phyloP scores from a whole-genome alignment of 1,139 yeast genomes.

The Ogataea hybrid region DNA sequence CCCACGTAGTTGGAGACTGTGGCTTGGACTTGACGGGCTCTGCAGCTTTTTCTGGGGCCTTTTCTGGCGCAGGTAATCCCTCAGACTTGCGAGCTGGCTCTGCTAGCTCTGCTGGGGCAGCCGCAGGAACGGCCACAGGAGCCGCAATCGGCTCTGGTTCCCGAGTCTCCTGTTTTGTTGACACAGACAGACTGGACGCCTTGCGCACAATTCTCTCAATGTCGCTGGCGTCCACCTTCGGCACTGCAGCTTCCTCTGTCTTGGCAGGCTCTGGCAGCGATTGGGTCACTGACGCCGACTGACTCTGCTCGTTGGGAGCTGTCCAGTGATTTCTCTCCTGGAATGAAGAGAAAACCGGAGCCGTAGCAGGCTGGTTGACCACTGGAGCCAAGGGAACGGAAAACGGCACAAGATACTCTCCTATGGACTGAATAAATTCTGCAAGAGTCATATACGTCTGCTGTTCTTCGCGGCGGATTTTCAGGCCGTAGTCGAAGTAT shows the following conservation, averaged over 20 bases:
- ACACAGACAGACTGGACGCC: background rate
- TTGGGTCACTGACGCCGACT: no score
- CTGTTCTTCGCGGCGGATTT: conserved; percentile 55
- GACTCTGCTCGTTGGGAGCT: no score
- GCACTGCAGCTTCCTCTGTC: background rate
- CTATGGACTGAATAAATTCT: conserved; percentile 45
- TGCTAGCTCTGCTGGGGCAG: background rate
- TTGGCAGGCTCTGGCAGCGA: background rate
- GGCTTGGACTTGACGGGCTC: conserved; percentile 3
- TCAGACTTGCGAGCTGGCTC: background rate
- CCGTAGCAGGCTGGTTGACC: background rate
- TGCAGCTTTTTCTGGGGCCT: background rate
- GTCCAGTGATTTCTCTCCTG: no score
- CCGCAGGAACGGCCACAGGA: background rate
- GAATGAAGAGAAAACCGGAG: background rate
- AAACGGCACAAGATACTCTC: conserved; percentile 59
- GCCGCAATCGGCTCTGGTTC: background rate
- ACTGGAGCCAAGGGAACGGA: conserved; percentile 47
- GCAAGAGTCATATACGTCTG: conserved; percentile 41
- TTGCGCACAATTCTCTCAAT: background rate
- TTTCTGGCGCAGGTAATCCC: conserved; percentile 4
- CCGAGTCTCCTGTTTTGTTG: no score
- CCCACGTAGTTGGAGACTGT: conserved; percentile 35
- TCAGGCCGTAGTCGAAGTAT: conserved; percentile 56
- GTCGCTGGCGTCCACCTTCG: background rate